Conservation (phyloP, 139 green algal species). For the Dunaliella primolecta region DNA sequence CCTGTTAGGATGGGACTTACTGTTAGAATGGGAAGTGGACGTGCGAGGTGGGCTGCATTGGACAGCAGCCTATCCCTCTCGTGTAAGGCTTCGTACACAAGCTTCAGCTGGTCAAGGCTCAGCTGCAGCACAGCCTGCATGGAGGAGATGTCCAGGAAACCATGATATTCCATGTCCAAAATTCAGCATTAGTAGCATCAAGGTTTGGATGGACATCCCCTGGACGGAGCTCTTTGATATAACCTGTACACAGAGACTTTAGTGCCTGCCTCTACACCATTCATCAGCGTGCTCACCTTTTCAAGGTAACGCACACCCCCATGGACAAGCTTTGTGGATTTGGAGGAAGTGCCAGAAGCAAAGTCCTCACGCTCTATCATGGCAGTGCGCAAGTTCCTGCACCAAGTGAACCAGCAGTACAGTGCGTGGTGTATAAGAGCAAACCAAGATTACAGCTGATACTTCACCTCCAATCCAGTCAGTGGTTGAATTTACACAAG, state of each 20-base stretch:
- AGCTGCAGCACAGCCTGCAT: conserved; percentile 71
- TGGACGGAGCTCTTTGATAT: no score
- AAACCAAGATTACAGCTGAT: not conserved
- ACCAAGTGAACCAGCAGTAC: not conserved
- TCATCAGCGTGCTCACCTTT: conserved; percentile 33
- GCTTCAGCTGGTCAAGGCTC: conserved; percentile 84
- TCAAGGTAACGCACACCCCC: conserved; percentile 94
- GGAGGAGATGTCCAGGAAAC: no score
- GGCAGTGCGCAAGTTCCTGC: conserved; percentile 66
- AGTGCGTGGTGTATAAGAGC: no score
- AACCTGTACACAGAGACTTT: no score
- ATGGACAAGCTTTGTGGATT: conserved; percentile 96
- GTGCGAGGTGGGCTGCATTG: conserved; percentile 83
- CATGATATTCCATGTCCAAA: no score
- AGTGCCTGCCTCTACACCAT: no score
- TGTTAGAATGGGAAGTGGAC: conserved; percentile 84
- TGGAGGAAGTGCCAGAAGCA: conserved; percentile 80
- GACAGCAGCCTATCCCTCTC: conserved; percentile 80
- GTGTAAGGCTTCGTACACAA: conserved; percentile 87
- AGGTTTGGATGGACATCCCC: no score
- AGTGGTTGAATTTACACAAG: no score
- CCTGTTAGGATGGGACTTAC: no score
- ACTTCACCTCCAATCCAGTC: not conserved
- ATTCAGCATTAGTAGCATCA: no score
- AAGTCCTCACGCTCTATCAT: conserved; percentile 96